Percentiles rank a stretch among this genome's conserved stretches.
phyloP scores from a whole-genome alignment of 345 rosid genomes.

The Xanthoceras sorbifolium region DNA sequence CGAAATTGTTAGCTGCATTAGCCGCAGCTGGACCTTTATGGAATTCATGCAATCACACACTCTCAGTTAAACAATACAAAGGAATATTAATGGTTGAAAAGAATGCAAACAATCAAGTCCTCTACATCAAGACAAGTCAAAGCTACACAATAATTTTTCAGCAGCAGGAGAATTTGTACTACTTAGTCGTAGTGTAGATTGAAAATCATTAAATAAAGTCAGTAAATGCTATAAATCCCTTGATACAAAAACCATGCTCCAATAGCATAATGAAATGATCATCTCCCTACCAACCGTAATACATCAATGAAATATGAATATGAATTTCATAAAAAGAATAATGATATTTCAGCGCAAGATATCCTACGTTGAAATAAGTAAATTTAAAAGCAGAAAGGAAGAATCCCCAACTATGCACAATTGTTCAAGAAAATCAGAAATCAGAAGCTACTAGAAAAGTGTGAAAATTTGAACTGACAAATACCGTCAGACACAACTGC shows the following conservation, averaged over 20 bases:
- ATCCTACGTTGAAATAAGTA: background rate
- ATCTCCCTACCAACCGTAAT: background rate
- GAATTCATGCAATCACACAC: conserved; percentile 1
- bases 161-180: background rate
- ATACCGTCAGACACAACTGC: background rate
- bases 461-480: background rate
- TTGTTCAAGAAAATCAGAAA: background rate
- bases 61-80: background rate
- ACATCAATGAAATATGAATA: background rate
- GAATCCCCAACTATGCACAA: background rate
- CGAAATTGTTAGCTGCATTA: background rate
- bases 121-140: background rate
- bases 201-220: background rate
- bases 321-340: background rate
- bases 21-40: background rate
- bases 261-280: background rate
- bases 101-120: too few relatives aligned
- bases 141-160: background rate
- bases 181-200: background rate
- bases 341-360: background rate
- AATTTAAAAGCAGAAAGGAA: background rate
- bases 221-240: background rate
- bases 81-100: too few relatives aligned
- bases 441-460: too few relatives aligned
- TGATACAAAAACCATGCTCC: background rate